Conservation (phyloP, 2,329 filamentous ascomycete species). For the Alternaria atra region DNA sequence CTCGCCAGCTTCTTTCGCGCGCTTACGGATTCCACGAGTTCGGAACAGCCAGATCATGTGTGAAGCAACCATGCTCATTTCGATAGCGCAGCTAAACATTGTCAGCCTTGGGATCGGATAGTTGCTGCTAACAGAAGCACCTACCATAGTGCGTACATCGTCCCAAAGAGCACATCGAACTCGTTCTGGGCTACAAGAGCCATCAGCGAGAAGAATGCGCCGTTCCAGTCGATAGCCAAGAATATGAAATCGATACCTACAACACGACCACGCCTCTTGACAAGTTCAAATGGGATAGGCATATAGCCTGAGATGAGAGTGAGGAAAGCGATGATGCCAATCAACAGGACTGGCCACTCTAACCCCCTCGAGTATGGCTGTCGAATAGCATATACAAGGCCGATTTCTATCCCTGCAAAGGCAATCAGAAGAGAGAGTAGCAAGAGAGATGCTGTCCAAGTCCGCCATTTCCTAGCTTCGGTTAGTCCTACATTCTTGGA, state of each 20-base stretch:
- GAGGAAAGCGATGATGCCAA: slow-evolving; percentile 66
- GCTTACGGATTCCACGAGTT: slow-evolving; percentile 59
- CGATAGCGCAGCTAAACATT: slow-evolving; percentile 55
- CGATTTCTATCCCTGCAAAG: slow-evolving; percentile 62
- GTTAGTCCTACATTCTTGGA: not conserved
- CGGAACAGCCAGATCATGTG: slow-evolving; percentile 66
- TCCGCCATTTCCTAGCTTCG: slow-evolving; percentile 47
- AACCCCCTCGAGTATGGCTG: slow-evolving; percentile 62
- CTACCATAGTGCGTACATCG: slow-evolving; percentile 64
- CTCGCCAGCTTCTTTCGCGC: slow-evolving; percentile 53
- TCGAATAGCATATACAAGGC: slow-evolving; percentile 64
- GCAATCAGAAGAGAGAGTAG: slow-evolving; percentile 36
- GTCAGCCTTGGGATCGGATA: not conserved
- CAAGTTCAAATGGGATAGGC: slow-evolving; percentile 67
- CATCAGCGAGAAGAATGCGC: slow-evolving; percentile 69
- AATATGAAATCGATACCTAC: slow-evolving; percentile 68
- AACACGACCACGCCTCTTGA: slow-evolving; percentile 67
- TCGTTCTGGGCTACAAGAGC: slow-evolving; percentile 65
- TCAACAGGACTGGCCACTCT: slow-evolving; percentile 59
- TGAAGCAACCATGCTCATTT: slow-evolving; percentile 65
- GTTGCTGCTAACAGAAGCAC: not conserved
- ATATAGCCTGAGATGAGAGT: slow-evolving; percentile 64
- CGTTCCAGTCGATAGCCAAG: slow-evolving; percentile 65
- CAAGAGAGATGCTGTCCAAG: slow-evolving; percentile 41
- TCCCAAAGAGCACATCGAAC: slow-evolving; percentile 67